phyloP scores from a whole-genome alignment of 139 green algal species.

The Haematococcus sp. region DNA sequence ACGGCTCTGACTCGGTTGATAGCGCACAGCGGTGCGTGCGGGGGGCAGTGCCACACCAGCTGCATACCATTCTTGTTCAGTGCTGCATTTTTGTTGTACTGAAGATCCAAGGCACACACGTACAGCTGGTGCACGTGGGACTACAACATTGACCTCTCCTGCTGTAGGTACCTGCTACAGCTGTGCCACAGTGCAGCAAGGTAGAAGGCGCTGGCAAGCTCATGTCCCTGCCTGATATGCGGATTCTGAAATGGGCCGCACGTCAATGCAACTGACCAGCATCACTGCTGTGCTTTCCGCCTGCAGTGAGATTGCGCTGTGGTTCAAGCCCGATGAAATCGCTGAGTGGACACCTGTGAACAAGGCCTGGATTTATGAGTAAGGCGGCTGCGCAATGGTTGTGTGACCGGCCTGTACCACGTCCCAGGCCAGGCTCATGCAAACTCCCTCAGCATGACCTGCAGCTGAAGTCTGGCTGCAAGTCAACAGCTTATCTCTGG shows the following conservation, averaged over 20 bases:
- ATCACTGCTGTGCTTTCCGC: too few species aligned
- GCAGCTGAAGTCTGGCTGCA: too few species aligned
- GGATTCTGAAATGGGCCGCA: too few species aligned
- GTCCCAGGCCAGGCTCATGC: too few species aligned
- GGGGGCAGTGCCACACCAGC: neutral
- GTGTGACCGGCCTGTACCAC: too few species aligned
- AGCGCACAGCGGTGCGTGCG: constrained; percentile 21
- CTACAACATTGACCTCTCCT: neutral
- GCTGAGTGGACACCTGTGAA: constrained; percentile 43
- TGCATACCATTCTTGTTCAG: neutral
- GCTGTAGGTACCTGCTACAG: neutral
- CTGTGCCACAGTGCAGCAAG: too few species aligned
- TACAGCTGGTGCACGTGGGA: neutral
- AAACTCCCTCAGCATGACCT: too few species aligned
- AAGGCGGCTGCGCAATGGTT: neutral
- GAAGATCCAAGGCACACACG: neutral
- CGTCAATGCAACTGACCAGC: too few species aligned
- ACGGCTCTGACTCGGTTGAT: constrained; percentile 66
- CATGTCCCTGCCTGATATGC: too few species aligned
- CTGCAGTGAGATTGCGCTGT: constrained; percentile 71
- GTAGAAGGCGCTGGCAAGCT: too few species aligned
- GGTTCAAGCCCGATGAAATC: constrained; percentile 65
- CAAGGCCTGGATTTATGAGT: constrained; percentile 69
- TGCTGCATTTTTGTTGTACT: neutral
- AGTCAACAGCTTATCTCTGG: too few species aligned